Base-by-base conservation (phyloP, 805 yeast genomes). In the Teunomyces kruisii region DNA sequence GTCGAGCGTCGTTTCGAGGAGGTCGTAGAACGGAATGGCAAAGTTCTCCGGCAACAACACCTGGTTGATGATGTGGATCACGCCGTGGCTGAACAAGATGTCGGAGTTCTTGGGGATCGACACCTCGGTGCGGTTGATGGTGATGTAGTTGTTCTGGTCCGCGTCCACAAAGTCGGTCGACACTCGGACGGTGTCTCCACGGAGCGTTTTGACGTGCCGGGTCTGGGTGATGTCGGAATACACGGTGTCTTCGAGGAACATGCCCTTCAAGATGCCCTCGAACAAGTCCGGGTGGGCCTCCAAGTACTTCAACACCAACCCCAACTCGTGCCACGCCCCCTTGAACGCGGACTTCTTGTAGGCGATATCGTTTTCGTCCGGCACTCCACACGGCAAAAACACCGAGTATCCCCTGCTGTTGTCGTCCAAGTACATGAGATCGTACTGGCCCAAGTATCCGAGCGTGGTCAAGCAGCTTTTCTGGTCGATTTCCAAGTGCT, bases 11-110 rank as follows among this genome's bases (percentile, higher is more conserved):
- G 86, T 72, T 17, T 53, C 51, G 7, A 89, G 65, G 42, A 91
- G 70, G 44, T 88, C 84, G 3, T 48, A 39, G 9, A 84, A 61
- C 0, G 82, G 56, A 2, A 91, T 76, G 6, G 71, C 60, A 26
- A 91, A 61, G 17, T 67, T 62, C 0, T 66, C 60, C 0, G 97
- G 96, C 12, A 87, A 65, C 3, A 79, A 51, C 1, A 87, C 69
- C 4, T 74, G 62, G 30, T 75, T 67, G 9, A 86, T 68, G 1
- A 91, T 81, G 59, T 88, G 96, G 1, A 86, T 79, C 0, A 91
- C 96, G 1, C 98, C 98, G 59, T 86, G 85, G 50, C 79, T 81
- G 59, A 87, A 91, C 10, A 91, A 58, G 6, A 88, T 76, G 58
- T 91, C 97, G 1, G 79, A 64, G 47, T 78, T 74, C 42, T 73